Base-by-base conservation (phyloP, 768 basidiomycete species). In the Pleurotus platypus region DNA sequence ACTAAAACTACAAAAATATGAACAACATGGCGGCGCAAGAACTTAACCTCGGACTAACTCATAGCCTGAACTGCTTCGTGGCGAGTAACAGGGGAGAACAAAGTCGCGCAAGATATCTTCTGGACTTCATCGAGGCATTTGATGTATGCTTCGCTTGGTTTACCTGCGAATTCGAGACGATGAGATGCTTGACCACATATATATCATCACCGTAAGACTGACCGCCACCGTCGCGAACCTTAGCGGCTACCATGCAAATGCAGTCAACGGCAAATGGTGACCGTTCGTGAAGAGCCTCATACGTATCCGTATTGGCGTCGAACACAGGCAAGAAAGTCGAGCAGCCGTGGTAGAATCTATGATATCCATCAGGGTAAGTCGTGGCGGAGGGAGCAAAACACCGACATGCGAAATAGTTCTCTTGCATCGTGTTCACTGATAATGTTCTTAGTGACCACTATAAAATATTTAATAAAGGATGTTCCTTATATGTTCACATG, bases 191-290 rank as follows among this genome's bases (percentile, higher is more conserved):
- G 43, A 40, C 16, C 42, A 26, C 40, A 26, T 2, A 22, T 18
- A 42, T 37, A 35, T 35, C 9, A 3, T 4, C 35, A 12, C n/a
- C 18, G 3, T 20, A 49, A 16, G 16, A 63, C 82, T 61, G 62
- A 90, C 90, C 89, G 65, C 94, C 94, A 26, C 92, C 94, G 68
- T 96, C 94, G 56, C 91, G 84, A 35, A 94, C 91, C 57, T 89
- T 84, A 11, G 93, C 89, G 2, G 92, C 94, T 38, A 95, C 92
- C 87, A 94, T 92, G 67, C 94, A 94, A 35, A 98, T 95, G 18
- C 87, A 85, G 62, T 95, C 86, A 20, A 98, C 87, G 42, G 92
- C 92, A 72, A 96, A 97, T 0, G 94, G 95, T 51, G 94, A 96
- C 47, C 94, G 86, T 57, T 88, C 83, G 65, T 91, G 92, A 57